Percentiles rank a stretch among this genome's conserved stretches.
phyloP scores from a whole-genome alignment of 106 monocot genomes.

The Allium sativum region DNA sequence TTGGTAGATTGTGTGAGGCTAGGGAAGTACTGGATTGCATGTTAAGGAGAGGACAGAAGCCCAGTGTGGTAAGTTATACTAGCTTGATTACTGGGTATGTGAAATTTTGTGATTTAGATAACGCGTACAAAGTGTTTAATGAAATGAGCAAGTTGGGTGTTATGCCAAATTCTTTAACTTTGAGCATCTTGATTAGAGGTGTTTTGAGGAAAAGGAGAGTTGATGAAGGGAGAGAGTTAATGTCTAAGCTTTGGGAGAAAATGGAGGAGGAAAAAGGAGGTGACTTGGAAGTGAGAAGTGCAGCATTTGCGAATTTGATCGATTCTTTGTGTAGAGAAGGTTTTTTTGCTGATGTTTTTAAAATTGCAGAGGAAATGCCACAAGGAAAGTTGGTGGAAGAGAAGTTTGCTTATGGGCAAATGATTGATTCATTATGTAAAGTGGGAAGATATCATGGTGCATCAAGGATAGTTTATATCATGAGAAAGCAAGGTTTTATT shows the following conservation, averaged over 20 bases:
- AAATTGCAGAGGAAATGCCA: conserved; percentile 76
- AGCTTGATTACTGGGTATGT: conserved; percentile 53
- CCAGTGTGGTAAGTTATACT: conserved; percentile 52
- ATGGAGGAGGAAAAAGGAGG: conserved; percentile 24
- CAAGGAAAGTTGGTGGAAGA: conserved; percentile 40
- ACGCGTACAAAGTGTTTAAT: conserved; percentile 50
- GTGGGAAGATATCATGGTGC: conserved; percentile 55
- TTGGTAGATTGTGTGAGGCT: conserved; percentile 14
- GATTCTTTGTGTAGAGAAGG: conserved; percentile 70
- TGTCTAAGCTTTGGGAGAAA: conserved; percentile 44
- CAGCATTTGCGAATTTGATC: conserved; percentile 69
- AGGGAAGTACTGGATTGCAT: conserved; percentile 27
- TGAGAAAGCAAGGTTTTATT: conserved; percentile 59
- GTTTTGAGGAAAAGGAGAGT: conserved; percentile 36
- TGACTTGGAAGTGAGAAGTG: conserved; percentile 22
- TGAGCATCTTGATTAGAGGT: conserved; percentile 47
- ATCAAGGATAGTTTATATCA: conserved; percentile 75
- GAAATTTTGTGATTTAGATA: conserved; percentile 16
- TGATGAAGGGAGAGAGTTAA: conserved; percentile 30
- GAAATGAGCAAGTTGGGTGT: conserved; percentile 47
- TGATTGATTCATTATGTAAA: conserved; percentile 78
- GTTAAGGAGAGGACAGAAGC: conserved; percentile 24
- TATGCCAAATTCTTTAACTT: conserved; percentile 63
- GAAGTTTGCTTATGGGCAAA: conserved; percentile 72
- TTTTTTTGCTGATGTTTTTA: conserved; percentile 60